These are phyloP conservation scores for Saprolegnia parasitica DNA, from an alignment of 352 stramenopile species.

Conservation along the genomic window DNA sequence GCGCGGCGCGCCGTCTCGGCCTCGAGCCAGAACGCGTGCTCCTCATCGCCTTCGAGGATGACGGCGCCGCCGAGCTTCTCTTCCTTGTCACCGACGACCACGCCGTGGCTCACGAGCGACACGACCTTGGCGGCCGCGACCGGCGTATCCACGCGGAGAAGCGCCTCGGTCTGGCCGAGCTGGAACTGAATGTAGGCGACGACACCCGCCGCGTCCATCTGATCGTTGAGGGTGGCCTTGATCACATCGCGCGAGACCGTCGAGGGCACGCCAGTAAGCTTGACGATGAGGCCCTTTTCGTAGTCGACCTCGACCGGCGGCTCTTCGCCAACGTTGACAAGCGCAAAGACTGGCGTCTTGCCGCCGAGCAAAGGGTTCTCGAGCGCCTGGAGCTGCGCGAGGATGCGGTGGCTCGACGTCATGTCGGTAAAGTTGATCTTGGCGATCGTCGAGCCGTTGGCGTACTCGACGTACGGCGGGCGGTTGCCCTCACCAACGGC, in stretches of 20 bases:
- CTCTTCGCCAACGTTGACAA: conserved; percentile 62
- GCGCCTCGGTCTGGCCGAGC: conserved; percentile 62
- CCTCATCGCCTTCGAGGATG: conserved; percentile 65
- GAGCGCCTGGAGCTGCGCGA: conserved; percentile 69
- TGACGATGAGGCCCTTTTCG: conserved; percentile 81
- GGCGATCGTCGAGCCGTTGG: conserved; percentile 58
- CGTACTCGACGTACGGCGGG: conserved; percentile 76
- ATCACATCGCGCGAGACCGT: conserved; percentile 83
- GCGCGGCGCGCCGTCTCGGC: conserved; percentile 60
- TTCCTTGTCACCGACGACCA: conserved; percentile 63
- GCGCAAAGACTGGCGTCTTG: conserved; percentile 71
- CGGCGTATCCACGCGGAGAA: conserved; percentile 54
- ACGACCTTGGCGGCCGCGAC: conserved; percentile 64
- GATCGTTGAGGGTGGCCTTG: conserved; percentile 80
- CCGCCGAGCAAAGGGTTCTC: conserved; percentile 50
- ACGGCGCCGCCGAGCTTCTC: conserved; percentile 51
- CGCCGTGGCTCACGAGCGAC: conserved; percentile 47
- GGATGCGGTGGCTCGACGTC: conserved; percentile 46
- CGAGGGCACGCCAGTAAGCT: conserved; percentile 57
- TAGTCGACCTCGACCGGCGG: conserved; percentile 75
- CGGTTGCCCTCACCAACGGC: conserved; percentile 45
- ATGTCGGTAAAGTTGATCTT: conserved; percentile 59
- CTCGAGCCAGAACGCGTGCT: conserved; percentile 84
- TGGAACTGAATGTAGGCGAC: conserved; percentile 86
- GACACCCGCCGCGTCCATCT: conserved; percentile 60